Conservation (phyloP, 352 stramenopile species). For the Phytophthora vignae region DNA sequence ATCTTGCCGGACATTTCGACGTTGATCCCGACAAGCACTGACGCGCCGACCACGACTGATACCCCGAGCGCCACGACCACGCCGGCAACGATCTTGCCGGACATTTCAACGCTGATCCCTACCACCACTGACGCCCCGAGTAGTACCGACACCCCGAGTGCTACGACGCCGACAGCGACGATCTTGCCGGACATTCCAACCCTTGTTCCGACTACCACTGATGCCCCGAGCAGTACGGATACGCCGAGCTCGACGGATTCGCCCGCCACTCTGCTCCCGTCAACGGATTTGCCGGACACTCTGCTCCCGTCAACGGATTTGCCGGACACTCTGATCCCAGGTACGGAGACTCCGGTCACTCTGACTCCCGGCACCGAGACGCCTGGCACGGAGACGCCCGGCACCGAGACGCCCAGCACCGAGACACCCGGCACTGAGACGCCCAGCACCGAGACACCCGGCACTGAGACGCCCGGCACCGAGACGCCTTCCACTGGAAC, state of each 20-base stretch:
- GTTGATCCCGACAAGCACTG: conserved; percentile 7
- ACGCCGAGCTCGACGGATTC: conserved; percentile 14
- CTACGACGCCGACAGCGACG: conserved; percentile 26
- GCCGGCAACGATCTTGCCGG: conserved; percentile 19
- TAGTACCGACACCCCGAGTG: not conserved
- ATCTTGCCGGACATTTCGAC: conserved; percentile 24
- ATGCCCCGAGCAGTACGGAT: conserved; percentile 1
- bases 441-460: conserved; percentile 5
- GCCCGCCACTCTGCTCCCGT: conserved; percentile 3
- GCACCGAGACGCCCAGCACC: conserved; percentile 13
- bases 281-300: conserved; percentile 11
- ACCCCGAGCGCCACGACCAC: conserved; percentile 6
- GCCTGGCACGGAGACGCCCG: conserved; percentile 9
- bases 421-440: conserved; percentile 11
- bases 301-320: conserved; percentile 2
- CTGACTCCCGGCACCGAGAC: conserved; percentile 12
- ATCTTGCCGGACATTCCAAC: conserved; percentile 6
- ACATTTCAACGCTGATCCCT: conserved; percentile 21
- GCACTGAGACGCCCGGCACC: conserved; percentile 11
- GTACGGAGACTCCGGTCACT: conserved; percentile 5
- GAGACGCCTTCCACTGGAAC: conserved; percentile 17
- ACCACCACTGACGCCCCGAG: not conserved
- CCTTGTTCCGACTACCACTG: conserved; percentile 7
- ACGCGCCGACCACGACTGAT: too few relatives aligned
- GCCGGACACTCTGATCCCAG: conserved; percentile 14